Percentiles rank a stretch among this genome's conserved stretches.
Evolutionary conservation across 1,139 yeast species (phyloP).

Genomic region (Saccharomycopsis phalli): DNA sequence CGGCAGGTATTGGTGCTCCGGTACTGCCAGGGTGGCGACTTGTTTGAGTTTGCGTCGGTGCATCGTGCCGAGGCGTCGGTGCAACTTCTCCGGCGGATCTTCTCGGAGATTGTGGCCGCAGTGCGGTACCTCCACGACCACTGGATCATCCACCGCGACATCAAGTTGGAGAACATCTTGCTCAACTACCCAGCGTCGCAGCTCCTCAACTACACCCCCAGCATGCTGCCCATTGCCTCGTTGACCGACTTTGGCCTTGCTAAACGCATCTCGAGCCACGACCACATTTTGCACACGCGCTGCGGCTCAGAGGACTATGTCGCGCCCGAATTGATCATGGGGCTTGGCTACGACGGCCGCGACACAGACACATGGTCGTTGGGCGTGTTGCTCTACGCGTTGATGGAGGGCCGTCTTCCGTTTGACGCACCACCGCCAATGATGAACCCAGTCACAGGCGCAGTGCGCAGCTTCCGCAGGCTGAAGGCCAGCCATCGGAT

Average conservation of each 20-base stretch:
- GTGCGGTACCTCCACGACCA: constrained; percentile 64
- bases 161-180: constrained; percentile 74
- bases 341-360: constrained; percentile 81
- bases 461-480: constrained; percentile 38
- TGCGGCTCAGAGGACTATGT: constrained; percentile 97
- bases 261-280: constrained; percentile 47
- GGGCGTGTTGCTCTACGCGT: constrained; percentile 79
- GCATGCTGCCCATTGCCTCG: constrained; percentile 39
- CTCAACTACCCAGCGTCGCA: constrained; percentile 32
- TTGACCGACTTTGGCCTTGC: constrained; percentile 88
- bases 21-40: constrained; percentile 76
- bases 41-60: constrained; percentile 53
- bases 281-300: constrained; percentile 66
- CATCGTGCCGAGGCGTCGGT: constrained; percentile 34
- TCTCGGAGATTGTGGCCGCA: constrained; percentile 61
- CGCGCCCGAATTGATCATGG: constrained; percentile 86
- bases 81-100: constrained; percentile 46
- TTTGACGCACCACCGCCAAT: constrained; percentile 60
- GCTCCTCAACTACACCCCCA: constrained; percentile 20
- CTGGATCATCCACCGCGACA: constrained; percentile 74
- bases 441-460: constrained; percentile 29
- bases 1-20: constrained; percentile 49
- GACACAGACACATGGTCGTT: constrained; percentile 90
- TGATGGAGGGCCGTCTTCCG: constrained; percentile 79
- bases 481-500: constrained; percentile 78